Base-by-base conservation (phyloP, 2,329 filamentous ascomycete genomes). In the Dactylellina parvicollis region DNA sequence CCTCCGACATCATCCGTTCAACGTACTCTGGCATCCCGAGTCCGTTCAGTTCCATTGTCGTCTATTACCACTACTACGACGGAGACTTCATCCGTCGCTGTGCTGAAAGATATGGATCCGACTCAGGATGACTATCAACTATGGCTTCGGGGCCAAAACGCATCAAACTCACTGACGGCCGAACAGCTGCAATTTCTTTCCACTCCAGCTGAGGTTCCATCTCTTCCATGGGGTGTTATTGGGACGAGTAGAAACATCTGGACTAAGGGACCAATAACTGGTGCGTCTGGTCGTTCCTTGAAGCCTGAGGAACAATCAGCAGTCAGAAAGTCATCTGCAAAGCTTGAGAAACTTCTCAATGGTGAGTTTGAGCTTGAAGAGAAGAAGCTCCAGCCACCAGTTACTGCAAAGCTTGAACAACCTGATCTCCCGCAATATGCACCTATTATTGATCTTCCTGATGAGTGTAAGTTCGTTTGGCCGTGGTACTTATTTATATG, bases 71-170 rank as follows among this genome's bases (percentile, higher is more conserved):
- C 47, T 34, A 30, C 65, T 26, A 38, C 42, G 12, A 26, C 42
- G n/a, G 52, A 34, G 5, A 40, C 7, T 7, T 30, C 44, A 32
- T 18, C 49, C 4, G 16, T 40, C n/a, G 34, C 24, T 59, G 3
- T 59, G 3, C 18, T 54, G 0, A 65, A 49, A 12, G 67, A 65
- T 14, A 44, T 46, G 30, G 67, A 72, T 54, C 44, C 59, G 12
- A 50, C 44, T 22, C 24, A 54, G 14, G 67, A 72, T 16, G 67
- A 72, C n/a, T 57, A 72, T 26, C 38, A 47, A 14, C 57, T 72
- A 14, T 65, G 61, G 50, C 18, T 47, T n/a, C 60, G 24, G 30
- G 44, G 44, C 10, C 42, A 46, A 14, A 16, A 32, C 32, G 42
- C 14, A 7, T 8, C 44, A 3, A 18, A 38, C 2, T 24, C 52